Conservation (phyloP, 2,329 filamentous ascomycete genomes). For the Ascochyta koolunga region DNA sequence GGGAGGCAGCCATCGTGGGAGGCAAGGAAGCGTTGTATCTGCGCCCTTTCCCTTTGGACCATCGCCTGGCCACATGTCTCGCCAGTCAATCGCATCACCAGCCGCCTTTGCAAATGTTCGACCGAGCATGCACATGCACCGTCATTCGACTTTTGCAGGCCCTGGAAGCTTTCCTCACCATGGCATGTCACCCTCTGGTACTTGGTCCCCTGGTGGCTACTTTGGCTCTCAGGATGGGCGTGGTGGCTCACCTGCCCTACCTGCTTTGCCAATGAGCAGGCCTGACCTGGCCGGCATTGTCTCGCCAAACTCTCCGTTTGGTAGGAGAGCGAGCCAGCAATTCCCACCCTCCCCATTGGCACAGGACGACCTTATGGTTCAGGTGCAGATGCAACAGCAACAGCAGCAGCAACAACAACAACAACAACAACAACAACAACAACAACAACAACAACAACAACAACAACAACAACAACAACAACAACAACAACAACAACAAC, state of each 20-base stretch:
- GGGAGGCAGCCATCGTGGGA: slow-evolving; percentile 70
- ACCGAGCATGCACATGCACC: slow-evolving; percentile 64
- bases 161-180: slow-evolving; percentile 71
- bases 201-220: slow-evolving; percentile 51
- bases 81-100: slow-evolving; percentile 72
- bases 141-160: slow-evolving; percentile 73
- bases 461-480: slow-evolving; percentile 58
- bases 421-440: slow-evolving; percentile 56
- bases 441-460: slow-evolving; percentile 56
- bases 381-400: slow-evolving; percentile 57
- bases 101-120: slow-evolving; percentile 66
- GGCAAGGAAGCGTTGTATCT: slow-evolving; percentile 63
- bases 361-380: slow-evolving; percentile 49
- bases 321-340: slow-evolving; percentile 48
- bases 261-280: slow-evolving; percentile 43
- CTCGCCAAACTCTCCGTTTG: slow-evolving; percentile 67
- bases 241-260: slow-evolving; percentile 51
- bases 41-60: slow-evolving; percentile 62
- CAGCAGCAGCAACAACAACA: slow-evolving; percentile 58
- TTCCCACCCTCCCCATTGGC: slow-evolving; percentile 52
- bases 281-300: slow-evolving; percentile 46
- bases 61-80: slow-evolving; percentile 63
- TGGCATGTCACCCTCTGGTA: slow-evolving; percentile 60
- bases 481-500: slow-evolving; percentile 59
- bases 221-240: slow-evolving; percentile 48